Conservation (phyloP, 495 filamentous ascomycete genomes). For the Chaetomidium leptoderma region DNA sequence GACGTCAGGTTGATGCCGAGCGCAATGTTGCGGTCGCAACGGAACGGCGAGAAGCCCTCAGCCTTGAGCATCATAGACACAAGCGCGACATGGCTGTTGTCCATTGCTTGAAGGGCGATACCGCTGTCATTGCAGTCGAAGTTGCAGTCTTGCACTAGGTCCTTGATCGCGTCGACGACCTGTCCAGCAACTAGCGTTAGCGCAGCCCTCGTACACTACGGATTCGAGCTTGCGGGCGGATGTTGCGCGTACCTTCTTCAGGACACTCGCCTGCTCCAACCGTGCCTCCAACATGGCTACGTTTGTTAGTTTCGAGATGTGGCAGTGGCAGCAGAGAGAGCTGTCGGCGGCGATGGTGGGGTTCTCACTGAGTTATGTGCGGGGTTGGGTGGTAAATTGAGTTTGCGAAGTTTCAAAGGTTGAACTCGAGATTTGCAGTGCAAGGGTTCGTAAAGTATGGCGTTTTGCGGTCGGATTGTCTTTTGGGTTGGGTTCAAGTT, state of each 20-base stretch:
- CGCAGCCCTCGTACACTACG: not conserved
- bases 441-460: not conserved
- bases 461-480: not conserved
- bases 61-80: slow-evolving; percentile 98
- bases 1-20: slow-evolving; percentile 95
- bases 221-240: not conserved
- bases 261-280: slow-evolving; percentile 84
- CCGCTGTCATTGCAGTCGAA: slow-evolving; percentile 99
- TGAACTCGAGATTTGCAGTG: not conserved
- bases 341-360: not conserved
- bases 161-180: slow-evolving; percentile 99
- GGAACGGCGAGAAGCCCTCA: slow-evolving; percentile 92
- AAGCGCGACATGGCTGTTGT: slow-evolving; percentile 98
- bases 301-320: slow-evolving; percentile 12
- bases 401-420: not conserved
- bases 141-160: slow-evolving; percentile 99
- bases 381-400: not conserved
- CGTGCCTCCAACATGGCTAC: slow-evolving; percentile 85
- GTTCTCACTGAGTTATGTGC: slow-evolving; percentile 17
- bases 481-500: slow-evolving; percentile 2
- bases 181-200: slow-evolving; percentile 31
- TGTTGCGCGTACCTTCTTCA: slow-evolving; percentile 74
- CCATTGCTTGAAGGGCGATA: slow-evolving; percentile 98
- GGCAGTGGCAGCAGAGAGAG: not conserved
- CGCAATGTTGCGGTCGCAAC: slow-evolving; percentile 97